Evolutionary conservation across 106 monocot genomes (phyloP), one percentile per base, ranked within the genome.

Genomic region (Allium fistulosum): DNA sequence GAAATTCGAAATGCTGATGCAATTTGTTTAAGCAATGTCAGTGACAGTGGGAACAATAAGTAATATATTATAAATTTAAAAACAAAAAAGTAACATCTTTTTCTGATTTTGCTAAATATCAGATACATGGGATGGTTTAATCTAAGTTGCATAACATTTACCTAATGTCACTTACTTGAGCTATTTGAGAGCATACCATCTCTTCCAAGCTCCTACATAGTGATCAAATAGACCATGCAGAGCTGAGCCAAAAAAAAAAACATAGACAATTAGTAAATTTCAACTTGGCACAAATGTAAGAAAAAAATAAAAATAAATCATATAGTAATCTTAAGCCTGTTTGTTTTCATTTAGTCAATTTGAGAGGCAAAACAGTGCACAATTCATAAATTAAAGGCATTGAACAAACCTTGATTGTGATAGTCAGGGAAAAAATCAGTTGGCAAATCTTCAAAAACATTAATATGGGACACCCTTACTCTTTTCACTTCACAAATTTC

Each of bases 141-240:
- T 22, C 22, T 22, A 1, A 22, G 22, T 22, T 22, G 22, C 22
- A 22, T 22, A 22, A 22, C 22, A 0, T 22, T 22, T 22, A 22
- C 22, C 22, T 22, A 4, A 11, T 48, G 49, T 37, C 69, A 18
- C 74, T 85, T 69, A 65, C 84, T 63, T 78, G 80, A 60, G 81
- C 70, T 59, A 87, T 73, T 75, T 88, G 22, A 22, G 77, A 51
- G 55, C 66, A 67, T 80, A 87, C 92, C 96, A 97, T 9, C 88
- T 84, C 37, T 92, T 89, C 86, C 89, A 97, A 18, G 96, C 96
- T 62, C 92, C 96, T 79, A 84, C 27, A 62, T 88, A 97, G 74
- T 97, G 96, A 3, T 79, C 69, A 73, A 97, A 97, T 27, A 92
- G 86, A 3, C 89, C 96, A 73, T 76, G 72, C 75, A 97, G 61